phyloP scores from a whole-genome alignment of 192 early-diverging fungal genomes.

The Cetraspora pellucida region DNA sequence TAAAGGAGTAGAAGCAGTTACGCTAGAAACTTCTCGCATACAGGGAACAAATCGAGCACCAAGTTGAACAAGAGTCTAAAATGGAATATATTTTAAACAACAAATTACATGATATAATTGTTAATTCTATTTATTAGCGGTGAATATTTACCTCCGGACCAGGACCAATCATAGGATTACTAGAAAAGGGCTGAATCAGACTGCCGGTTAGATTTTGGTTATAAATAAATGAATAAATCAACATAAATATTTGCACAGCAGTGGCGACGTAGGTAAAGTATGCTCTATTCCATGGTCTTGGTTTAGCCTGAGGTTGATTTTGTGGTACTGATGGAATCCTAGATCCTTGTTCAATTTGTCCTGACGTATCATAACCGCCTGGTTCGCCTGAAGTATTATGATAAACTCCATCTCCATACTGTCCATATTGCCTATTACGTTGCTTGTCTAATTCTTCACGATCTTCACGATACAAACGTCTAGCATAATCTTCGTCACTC shows the following conservation, averaged over 20 bases:
- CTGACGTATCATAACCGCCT: not conserved
- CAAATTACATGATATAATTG: not conserved
- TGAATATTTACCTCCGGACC: conserved; percentile 49
- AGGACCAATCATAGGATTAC: conserved; percentile 87
- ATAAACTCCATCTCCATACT: not conserved
- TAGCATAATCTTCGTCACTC: conserved; percentile 23
- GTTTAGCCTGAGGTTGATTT: conserved; percentile 36
- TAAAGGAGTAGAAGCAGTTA: conserved; percentile 32
- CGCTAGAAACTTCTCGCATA: conserved; percentile 57
- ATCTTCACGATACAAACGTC: conserved; percentile 21
- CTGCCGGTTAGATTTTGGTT: conserved; percentile 63
- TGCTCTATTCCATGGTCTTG: conserved; percentile 37
- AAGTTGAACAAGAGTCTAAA: conserved; percentile 63
- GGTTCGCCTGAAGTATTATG: not conserved
- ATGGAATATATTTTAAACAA: not conserved
- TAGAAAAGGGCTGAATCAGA: conserved; percentile 64
- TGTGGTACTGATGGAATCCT: not conserved
- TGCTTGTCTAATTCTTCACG: not conserved
- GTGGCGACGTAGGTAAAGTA: conserved; percentile 53
- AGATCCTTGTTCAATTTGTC: not conserved
- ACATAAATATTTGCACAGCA: conserved; percentile 44
- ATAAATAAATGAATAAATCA: conserved; percentile 55
- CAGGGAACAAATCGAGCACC: conserved; percentile 83
- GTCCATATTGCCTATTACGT: not conserved
- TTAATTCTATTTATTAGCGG: not conserved